A percentile compares a stretch with the other conserved stretches of the same genome.
These are phyloP conservation scores for Toxicodendron radicans DNA, from an alignment of 345 rosid species.

Conservation along the genomic window DNA sequence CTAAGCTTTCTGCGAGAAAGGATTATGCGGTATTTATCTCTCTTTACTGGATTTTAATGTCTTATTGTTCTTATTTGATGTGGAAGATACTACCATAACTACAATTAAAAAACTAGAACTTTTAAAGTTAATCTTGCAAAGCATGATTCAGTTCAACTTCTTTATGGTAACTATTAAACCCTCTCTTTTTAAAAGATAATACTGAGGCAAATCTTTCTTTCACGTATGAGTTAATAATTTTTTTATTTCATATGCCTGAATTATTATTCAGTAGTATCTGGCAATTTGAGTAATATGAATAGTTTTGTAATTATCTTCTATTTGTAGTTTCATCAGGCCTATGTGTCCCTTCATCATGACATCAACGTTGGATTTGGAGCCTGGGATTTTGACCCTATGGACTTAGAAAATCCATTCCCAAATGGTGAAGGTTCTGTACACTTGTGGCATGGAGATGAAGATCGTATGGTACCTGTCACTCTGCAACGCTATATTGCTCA, in stretches of 20 bases:
- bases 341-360: slow-evolving; percentile 52
- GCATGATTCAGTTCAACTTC: background rate
- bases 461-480: slow-evolving; percentile 45
- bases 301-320: background rate
- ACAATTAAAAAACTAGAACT: background rate
- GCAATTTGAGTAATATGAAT: slow-evolving; percentile 5
- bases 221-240: too few species aligned
- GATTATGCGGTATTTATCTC: slow-evolving; percentile 24
- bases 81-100: background rate
- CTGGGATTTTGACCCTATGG: slow-evolving; percentile 66
- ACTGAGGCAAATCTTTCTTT: too few species aligned
- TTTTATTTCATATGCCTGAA: background rate
- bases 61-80: background rate
- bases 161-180: background rate
- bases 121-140: background rate
- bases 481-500: slow-evolving; percentile 54
- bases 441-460: slow-evolving; percentile 68
- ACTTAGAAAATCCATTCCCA: slow-evolving; percentile 46
- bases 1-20: slow-evolving; percentile 20
- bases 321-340: slow-evolving; percentile 19
- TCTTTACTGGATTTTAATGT: background rate
- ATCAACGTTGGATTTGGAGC: slow-evolving; percentile 49
- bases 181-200: too few species aligned
- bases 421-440: slow-evolving; percentile 53
- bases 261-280: background rate